Evolutionary conservation across 2,329 filamentous ascomycete species (phyloP).

Genomic region (Calonectria crousiana): DNA sequence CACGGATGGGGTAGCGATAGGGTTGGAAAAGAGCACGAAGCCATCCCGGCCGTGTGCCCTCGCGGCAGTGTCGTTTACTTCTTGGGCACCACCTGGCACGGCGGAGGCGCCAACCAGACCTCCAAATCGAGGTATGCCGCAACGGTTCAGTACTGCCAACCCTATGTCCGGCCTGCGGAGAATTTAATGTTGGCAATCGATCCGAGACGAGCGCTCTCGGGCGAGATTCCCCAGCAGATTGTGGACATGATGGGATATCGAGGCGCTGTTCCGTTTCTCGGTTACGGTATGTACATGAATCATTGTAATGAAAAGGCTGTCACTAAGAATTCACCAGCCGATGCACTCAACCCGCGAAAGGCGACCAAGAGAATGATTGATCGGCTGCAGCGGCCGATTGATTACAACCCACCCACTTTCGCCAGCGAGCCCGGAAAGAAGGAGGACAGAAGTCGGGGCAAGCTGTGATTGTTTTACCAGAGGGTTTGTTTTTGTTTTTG

Average conservation of each 20-base stretch:
- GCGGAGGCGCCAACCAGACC: conserved; percentile 15
- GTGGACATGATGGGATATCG: conserved; percentile 27
- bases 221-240: conserved; percentile 19
- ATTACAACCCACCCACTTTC: conserved; percentile 18
- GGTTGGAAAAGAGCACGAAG: conserved; percentile 8
- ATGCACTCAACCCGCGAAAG: conserved; percentile 21
- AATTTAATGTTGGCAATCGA: conserved; percentile 23
- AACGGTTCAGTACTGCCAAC: conserved; percentile 22
- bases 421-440: conserved; percentile 13
- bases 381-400: conserved; percentile 13
- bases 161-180: conserved; percentile 22
- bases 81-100: conserved; percentile 23
- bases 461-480: background rate
- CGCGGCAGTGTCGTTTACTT: conserved; percentile 21
- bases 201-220: conserved; percentile 17
- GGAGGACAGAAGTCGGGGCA: conserved; percentile 12
- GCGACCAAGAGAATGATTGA: conserved; percentile 18
- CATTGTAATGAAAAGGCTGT: too few relatives aligned
- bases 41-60: conserved; percentile 10
- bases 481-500: too few relatives aligned
- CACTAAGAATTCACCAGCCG: background rate
- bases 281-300: conserved; percentile 2
- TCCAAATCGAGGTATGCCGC: conserved; percentile 10
- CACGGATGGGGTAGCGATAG: conserved; percentile 20
- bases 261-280: conserved; percentile 20